Evolutionary conservation across 2,329 filamentous ascomycete genomes (phyloP).

Genomic region (Plectosphaerella sp.): DNA sequence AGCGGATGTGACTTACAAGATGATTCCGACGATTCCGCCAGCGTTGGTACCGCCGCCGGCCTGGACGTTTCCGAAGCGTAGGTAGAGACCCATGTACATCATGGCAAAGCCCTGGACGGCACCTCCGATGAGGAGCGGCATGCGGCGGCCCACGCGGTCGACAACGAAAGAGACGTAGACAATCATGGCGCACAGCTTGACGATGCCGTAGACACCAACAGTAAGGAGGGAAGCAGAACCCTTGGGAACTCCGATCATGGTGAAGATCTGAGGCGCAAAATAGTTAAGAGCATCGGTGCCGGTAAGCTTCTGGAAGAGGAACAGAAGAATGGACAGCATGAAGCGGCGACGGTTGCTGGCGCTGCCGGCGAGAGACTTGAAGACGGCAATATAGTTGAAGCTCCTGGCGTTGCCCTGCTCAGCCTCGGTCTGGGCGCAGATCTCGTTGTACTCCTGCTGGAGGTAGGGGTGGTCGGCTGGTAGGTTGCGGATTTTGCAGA

Average conservation of each 20-base stretch:
- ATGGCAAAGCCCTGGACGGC: constrained; percentile 16
- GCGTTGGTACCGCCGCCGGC: constrained; percentile 25
- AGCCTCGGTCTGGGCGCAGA: constrained; percentile 8
- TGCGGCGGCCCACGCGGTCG: constrained; percentile 20
- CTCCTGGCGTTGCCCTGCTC: constrained; percentile 6
- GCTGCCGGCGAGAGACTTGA: constrained; percentile 24
- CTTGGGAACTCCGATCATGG: constrained; percentile 28
- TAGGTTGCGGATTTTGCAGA: constrained; percentile 29
- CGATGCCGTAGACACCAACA: constrained; percentile 24
- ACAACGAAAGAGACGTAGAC: constrained; percentile 24
- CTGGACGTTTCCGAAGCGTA: constrained; percentile 26
- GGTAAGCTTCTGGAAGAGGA: constrained; percentile 36
- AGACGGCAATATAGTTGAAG: constrained; percentile 25
- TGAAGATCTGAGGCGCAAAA: constrained; percentile 33
- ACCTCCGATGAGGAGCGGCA: constrained; percentile 19
- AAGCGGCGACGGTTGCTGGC: constrained; percentile 25
- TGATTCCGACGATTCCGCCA: constrained; percentile 33
- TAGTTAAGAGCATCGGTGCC: constrained; percentile 35
- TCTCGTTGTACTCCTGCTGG: constrained; percentile 11
- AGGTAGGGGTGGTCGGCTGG: constrained; percentile 11
- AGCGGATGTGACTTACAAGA: constrained; percentile 19
- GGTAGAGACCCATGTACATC: constrained; percentile 23
- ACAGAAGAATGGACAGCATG: constrained; percentile 27
- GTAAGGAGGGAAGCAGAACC: constrained; percentile 27
- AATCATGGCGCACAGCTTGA: constrained; percentile 16